These are phyloP conservation scores for Cyclospora cayetanensis DNA, from an alignment of 169 alveolate genomes.

Conservation along the genomic window DNA sequence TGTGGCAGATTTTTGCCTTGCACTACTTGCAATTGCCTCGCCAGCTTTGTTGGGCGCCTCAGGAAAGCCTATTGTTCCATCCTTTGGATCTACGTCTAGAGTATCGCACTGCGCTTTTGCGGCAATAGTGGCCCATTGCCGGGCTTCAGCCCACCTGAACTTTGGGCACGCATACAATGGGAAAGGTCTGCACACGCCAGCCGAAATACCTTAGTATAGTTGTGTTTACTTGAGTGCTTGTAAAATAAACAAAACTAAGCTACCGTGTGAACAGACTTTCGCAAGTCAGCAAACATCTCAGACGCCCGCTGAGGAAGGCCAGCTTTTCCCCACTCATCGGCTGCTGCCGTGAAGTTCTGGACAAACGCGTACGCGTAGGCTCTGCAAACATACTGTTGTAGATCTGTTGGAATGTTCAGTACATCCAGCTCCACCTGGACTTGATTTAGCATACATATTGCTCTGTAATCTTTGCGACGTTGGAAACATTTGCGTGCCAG, in stretches of 20 bases:
- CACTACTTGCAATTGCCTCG: too few relatives aligned
- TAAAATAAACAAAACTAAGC: neutral
- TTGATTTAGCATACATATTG: slow-evolving; percentile 26
- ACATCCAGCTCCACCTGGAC: neutral
- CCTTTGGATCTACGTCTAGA: too few relatives aligned
- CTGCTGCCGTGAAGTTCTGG: slow-evolving; percentile 80
- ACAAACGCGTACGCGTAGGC: slow-evolving; percentile 44
- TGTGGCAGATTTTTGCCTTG: too few relatives aligned
- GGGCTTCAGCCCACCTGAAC: slow-evolving; percentile 73
- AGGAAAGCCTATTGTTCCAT: too few relatives aligned
- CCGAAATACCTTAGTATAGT: too few relatives aligned
- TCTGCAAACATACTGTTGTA: slow-evolving; percentile 29
- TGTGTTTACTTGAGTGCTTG: too few relatives aligned
- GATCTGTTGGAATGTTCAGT: neutral
- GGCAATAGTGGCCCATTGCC: slow-evolving; percentile 36
- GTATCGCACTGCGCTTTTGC: neutral
- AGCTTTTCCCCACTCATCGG: slow-evolving; percentile 72
- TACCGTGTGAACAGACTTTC: too few relatives aligned
- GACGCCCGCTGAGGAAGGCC: slow-evolving; percentile 73
- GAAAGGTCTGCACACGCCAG: too few relatives aligned
- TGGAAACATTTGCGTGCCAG: slow-evolving; percentile 86
- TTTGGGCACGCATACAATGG: too few relatives aligned
- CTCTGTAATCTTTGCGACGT: slow-evolving; percentile 35
- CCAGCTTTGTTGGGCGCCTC: too few relatives aligned
- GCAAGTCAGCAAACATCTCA: slow-evolving; percentile 78